Evolutionary conservation across 2,329 filamentous ascomycete species (phyloP), one percentile per base, ranked within the genome.

Genomic region (Sclerotinia trifoliorum): DNA sequence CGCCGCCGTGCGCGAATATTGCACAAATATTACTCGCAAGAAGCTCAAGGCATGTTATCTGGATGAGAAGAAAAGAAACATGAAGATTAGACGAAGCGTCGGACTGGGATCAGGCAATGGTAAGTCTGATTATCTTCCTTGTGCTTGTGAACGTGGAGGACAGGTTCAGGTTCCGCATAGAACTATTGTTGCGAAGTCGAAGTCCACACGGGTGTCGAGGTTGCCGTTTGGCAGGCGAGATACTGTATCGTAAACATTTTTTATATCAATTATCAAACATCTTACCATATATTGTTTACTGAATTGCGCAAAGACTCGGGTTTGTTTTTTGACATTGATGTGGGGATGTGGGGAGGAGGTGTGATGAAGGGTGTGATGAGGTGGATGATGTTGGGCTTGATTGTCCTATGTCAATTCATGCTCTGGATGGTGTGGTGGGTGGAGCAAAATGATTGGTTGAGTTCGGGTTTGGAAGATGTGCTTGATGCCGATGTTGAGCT

Each of bases 31-130:
- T 4, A 67, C 65, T 5, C 65, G 65, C 21, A 67, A 67, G 56
- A 62, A 67, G 65, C 32, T 67, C 7, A 67, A 67, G 39, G 48
- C 65, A 17, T 67, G 65, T 48, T 67, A 67, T 26, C 48, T 67
- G 4, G 65, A 67, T 46, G 65, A 67, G 35, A 67, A 67, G 48
- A 55, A 42, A 35, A 54, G 49, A 26, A 67, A 67, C 35, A 62
- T 62, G 65, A 62, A 62, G 48, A n/a, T 61, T 24, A 62, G 60
- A 21, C 32, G 44, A n/a, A 15, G 21, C 32, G 32, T 24, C 21
- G 58, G 58, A 35, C 13, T 51, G 46, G 60, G 46, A 62, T 51
- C 46, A 51, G 60, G 46, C n/a, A 49, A 51, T 62, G 60, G 60
- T 62, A 62, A 62, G 60, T 62, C 60, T 51, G 60, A 62, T 62